Conservation (phyloP, 306 rosid species). For the Cucumis cinereus region DNA sequence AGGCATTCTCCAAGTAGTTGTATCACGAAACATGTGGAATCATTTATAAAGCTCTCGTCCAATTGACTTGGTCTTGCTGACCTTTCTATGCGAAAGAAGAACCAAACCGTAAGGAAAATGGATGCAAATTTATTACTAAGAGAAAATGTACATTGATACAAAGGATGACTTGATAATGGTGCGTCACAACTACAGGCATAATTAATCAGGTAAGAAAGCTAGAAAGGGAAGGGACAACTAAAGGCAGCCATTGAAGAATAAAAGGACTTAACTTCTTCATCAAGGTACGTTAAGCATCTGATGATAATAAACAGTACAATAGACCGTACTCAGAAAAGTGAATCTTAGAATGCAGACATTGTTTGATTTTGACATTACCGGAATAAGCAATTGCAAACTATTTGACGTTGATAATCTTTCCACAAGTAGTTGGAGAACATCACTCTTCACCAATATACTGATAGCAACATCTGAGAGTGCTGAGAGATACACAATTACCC, state of each 20-base stretch:
- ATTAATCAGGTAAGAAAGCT: not conserved
- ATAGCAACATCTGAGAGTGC: constrained; percentile 84
- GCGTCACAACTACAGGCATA: not conserved
- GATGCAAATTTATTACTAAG: not conserved
- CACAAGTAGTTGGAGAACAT: constrained; percentile 67
- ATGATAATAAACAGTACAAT: not conserved
- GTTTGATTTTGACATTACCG: constrained; percentile 34
- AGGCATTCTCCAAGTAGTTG: not conserved
- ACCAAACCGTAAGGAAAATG: not conserved
- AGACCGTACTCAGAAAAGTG: not conserved
- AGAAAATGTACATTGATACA: not conserved
- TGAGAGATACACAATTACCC: constrained; percentile 90
- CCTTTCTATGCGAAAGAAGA: not conserved
- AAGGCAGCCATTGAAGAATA: not conserved
- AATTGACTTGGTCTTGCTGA: not conserved
- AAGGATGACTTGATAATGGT: not conserved
- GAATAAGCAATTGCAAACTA: constrained; percentile 76
- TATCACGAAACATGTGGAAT: not conserved
- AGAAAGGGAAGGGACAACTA: not conserved
- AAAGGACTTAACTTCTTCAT: not conserved
- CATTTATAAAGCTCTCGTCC: not conserved
- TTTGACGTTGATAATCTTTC: constrained; percentile 61
- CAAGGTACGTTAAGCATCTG: not conserved
- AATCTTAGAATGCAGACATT: not conserved
- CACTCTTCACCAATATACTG: constrained; percentile 59